These are phyloP conservation scores for Cladorrhinum sp. DNA, from an alignment of 2,329 filamentous ascomycete genomes.

Conservation along the genomic window DNA sequence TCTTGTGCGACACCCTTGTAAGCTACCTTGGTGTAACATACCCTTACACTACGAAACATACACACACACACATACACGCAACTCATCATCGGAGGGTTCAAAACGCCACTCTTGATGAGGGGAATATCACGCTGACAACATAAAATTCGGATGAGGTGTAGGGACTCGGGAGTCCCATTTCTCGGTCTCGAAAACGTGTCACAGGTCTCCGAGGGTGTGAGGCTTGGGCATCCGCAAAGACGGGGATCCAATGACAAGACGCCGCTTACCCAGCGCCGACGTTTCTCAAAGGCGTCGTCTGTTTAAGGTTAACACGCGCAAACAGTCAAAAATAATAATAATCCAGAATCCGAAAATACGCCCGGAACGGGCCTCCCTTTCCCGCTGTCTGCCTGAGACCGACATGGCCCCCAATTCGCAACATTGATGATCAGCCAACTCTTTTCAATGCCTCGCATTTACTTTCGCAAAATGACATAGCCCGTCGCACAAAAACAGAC, in stretches of 20 bases:
- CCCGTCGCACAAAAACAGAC: conserved; percentile 7
- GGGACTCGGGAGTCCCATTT: too few relatives aligned
- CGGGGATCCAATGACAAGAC: not conserved
- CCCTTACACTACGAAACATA: not conserved
- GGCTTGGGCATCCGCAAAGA: not conserved
- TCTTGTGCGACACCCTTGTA: not conserved
- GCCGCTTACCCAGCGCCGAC: not conserved
- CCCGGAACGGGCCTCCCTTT: conserved; percentile 2
- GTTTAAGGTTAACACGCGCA: conserved; percentile 29
- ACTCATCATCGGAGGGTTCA: not conserved
- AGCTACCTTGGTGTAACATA: too few relatives aligned
- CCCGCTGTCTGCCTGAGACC: not conserved
- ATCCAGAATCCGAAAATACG: conserved; percentile 17
- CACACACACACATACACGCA: not conserved
- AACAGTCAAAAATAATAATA: conserved; percentile 17
- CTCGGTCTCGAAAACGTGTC: not conserved
- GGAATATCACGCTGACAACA: not conserved
- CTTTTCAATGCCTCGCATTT: too few relatives aligned
- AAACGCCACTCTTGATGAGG: not conserved
- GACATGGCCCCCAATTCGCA: too few relatives aligned
- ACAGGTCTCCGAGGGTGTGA: not conserved
- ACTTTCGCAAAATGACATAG: not conserved
- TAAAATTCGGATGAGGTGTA: too few relatives aligned
- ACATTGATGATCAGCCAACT: too few relatives aligned
- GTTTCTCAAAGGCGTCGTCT: conserved; percentile 23